Percentiles rank a stretch among this genome's conserved stretches.
phyloP scores from a whole-genome alignment of 768 basidiomycete genomes.

The Naematelia encephala region DNA sequence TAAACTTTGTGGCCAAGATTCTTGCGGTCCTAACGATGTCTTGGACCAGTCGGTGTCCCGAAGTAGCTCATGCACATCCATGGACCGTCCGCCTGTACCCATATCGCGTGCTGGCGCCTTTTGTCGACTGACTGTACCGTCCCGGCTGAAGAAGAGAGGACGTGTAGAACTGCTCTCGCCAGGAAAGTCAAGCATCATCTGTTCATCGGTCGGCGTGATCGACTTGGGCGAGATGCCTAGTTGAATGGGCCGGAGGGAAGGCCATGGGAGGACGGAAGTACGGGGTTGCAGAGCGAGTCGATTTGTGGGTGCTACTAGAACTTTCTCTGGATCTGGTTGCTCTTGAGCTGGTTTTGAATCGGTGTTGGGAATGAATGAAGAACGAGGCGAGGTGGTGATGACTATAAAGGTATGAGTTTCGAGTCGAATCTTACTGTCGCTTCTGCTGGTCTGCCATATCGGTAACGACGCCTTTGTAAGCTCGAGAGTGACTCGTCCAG shows the following conservation, averaged over 20 bases:
- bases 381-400: constrained; percentile 39
- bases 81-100: constrained; percentile 7
- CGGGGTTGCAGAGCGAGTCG: no score
- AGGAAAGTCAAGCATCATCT: constrained; percentile 18
- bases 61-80: constrained; percentile 38
- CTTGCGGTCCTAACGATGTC: constrained; percentile 38
- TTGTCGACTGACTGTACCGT: constrained; percentile 27
- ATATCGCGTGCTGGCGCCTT: background rate
- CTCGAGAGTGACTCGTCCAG: constrained; percentile 26
- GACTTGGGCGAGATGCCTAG: no score
- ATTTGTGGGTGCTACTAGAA: no score
- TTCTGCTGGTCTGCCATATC: constrained; percentile 11
- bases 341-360: no score
- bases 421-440: constrained; percentile 6
- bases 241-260: no score
- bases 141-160: constrained; percentile 29
- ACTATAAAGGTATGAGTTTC: constrained; percentile 32
- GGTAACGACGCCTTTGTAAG: constrained; percentile 37
- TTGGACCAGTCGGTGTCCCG: constrained; percentile 42
- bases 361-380: constrained; percentile 9
- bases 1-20: constrained; percentile 42
- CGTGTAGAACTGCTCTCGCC: constrained; percentile 1
- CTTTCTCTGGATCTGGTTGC: no score
- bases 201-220: constrained; percentile 26
- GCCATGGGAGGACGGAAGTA: no score